phyloP scores from a whole-genome alignment of 768 basidiomycete genomes.

The Rhodotorula taiwanensis region DNA sequence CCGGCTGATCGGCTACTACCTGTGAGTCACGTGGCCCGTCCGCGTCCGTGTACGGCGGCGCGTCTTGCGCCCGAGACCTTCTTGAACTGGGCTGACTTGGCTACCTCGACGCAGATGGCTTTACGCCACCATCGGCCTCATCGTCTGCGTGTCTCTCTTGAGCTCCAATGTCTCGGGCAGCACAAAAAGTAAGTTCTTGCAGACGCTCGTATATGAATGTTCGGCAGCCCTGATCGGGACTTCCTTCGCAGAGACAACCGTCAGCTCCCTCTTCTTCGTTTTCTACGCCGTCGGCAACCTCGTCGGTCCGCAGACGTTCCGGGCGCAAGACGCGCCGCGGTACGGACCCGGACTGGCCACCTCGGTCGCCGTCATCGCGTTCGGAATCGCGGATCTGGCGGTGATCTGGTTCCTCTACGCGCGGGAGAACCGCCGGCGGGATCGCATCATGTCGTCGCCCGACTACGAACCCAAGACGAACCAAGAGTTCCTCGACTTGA shows the following conservation, averaged over 20 bases:
- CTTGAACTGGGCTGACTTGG: not conserved
- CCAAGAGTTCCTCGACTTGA: constrained; percentile 3
- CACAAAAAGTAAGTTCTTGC: constrained; percentile 15
- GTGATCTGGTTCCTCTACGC: constrained; percentile 7
- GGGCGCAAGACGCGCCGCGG: constrained; percentile 3
- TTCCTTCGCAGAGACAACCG: constrained; percentile 18
- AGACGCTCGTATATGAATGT: no score
- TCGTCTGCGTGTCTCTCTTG: constrained; percentile 24
- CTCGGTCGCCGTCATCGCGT: not conserved
- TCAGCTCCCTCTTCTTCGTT: constrained; percentile 25
- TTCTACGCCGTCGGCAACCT: constrained; percentile 34
- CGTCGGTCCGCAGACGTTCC: constrained; percentile 8
- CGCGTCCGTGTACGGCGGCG: no score
- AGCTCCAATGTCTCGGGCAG: constrained; percentile 33
- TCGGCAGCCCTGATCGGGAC: not conserved
- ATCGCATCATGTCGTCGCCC: not conserved
- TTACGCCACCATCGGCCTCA: constrained; percentile 23
- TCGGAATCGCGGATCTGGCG: not conserved
- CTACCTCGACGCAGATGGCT: not conserved
- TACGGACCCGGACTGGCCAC: constrained; percentile 6
- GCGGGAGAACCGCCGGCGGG: constrained; percentile 5
- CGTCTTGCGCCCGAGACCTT: not conserved
- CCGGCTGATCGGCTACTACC: constrained; percentile 28
- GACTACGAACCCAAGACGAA: not conserved
- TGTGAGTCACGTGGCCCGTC: constrained; percentile 21